Conservation (phyloP, 208 protist species). For the Leishmania braziliensis region DNA sequence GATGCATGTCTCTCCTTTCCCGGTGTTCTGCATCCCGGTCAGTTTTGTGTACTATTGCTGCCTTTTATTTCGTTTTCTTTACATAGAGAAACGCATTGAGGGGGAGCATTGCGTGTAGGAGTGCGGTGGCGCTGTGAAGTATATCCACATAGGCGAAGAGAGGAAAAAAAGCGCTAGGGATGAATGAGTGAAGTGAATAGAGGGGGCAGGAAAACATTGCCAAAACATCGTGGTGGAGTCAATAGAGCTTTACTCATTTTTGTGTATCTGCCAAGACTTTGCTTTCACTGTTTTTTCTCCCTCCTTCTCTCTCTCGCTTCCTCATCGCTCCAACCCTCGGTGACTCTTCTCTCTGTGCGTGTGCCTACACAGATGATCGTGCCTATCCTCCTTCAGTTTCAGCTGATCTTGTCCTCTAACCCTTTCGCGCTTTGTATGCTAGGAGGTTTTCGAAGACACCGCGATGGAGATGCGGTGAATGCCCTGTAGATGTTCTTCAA, state of each 20-base stretch:
- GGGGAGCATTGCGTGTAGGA: not conserved
- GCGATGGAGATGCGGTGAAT: not conserved
- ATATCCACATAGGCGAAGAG: not conserved
- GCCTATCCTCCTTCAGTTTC: not conserved
- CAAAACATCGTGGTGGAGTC: not conserved
- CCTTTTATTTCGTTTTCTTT: conserved; percentile 12
- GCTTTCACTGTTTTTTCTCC: not conserved
- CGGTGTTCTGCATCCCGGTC: not conserved
- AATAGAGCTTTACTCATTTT: not conserved
- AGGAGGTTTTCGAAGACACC: not conserved
- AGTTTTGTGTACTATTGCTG: conserved; percentile 1
- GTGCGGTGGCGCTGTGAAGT: not conserved
- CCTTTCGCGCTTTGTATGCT: not conserved
- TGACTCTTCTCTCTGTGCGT: not conserved
- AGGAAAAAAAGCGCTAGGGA: no score
- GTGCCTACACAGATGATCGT: not conserved
- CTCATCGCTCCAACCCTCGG: not conserved
- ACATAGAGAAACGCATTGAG: conserved; percentile 12
- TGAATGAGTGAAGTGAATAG: not conserved
- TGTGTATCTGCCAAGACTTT: not conserved
- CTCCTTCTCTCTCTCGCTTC: not conserved
- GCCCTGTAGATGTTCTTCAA: not conserved
- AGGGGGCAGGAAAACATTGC: not conserved
- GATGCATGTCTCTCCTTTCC: not conserved
- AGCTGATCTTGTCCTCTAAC: not conserved